Conservation (phyloP, 1,284 basidiomycete species). For the Melampsora larici-populina region DNA sequence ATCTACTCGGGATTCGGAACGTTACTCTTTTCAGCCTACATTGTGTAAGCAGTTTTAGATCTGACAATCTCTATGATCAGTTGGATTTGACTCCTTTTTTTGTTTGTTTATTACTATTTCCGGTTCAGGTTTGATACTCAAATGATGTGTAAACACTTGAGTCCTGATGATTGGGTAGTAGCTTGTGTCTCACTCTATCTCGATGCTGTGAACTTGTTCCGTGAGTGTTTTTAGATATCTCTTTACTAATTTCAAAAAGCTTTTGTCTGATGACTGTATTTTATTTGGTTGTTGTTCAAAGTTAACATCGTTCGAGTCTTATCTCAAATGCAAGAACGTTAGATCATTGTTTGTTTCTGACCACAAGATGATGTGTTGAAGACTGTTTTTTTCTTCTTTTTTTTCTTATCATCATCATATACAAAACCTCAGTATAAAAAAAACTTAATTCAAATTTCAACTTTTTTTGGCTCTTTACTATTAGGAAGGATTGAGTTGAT, state of each 20-base stretch:
- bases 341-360: neutral
- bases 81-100: neutral
- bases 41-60: conserved; percentile 4
- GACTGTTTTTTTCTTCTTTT: too few species aligned
- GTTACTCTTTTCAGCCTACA: conserved; percentile 37
- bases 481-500: too few species aligned
- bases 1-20: conserved; percentile 38
- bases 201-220: conserved; percentile 38
- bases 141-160: conserved; percentile 43
- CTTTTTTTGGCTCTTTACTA: too few species aligned
- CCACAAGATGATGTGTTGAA: too few species aligned
- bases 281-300: too few species aligned
- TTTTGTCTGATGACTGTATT: too few species aligned
- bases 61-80: neutral
- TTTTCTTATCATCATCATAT: too few species aligned
- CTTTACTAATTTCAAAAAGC: too few species aligned
- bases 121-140: conserved; percentile 42
- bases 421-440: too few species aligned
- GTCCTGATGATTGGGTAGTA: conserved; percentile 41
- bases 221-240: conserved; percentile 21
- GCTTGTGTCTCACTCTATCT: conserved; percentile 40
- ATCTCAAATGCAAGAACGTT: neutral
- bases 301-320: neutral
- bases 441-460: too few species aligned
- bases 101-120: neutral